Base-by-base conservation (phyloP, 176 grass and related monocot species). In the Oryza officinalis region DNA sequence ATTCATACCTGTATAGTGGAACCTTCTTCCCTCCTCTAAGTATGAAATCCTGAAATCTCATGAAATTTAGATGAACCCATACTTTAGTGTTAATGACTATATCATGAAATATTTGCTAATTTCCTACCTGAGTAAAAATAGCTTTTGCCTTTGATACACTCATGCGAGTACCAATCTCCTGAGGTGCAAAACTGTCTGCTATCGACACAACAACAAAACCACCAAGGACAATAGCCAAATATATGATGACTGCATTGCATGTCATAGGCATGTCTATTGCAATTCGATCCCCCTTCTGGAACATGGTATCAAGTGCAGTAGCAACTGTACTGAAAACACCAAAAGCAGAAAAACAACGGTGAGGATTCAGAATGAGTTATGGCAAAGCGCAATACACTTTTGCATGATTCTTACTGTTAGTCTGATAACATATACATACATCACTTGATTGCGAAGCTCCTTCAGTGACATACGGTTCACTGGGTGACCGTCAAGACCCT, bases 261-360 rank as follows among this genome's bases (percentile, higher is more conserved):
- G 96, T 95, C 96, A 98, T 93, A 84, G 96, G 96, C 96, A 95
- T 98, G 72, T 98, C 91, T 57, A 95, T 93, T 74, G 96, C 96
- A 87, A 98, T 92, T 63, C 69, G 82, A 61, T 95, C 96, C 59
- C 91, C 96, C 47, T 93, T 90, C 13, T 59, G 81, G 72, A 98
- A 95, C 77, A 98, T 84, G 74, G 89, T 88, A 80, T 95, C 93
- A 71, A 98, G 85, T 1, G 93, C 90, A 85, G 88, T 85, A 82
- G 93, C 96, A 65, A 95, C 93, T 47, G 71, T 77, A 81, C 93
- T 98, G 84, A 33, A 79, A 94, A 83, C 32, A 66, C 27, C 5
- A 46, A 81, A 81, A 28, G 71, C 27, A 64, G 75, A 44, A 77
- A 49, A 74, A 14, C 10, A 69, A 74, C 33, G 10, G 9, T 76